These are phyloP conservation scores for Penicillium brasilianum DNA, from an alignment of 2,329 filamentous ascomycete genomes.

Conservation along the genomic window DNA sequence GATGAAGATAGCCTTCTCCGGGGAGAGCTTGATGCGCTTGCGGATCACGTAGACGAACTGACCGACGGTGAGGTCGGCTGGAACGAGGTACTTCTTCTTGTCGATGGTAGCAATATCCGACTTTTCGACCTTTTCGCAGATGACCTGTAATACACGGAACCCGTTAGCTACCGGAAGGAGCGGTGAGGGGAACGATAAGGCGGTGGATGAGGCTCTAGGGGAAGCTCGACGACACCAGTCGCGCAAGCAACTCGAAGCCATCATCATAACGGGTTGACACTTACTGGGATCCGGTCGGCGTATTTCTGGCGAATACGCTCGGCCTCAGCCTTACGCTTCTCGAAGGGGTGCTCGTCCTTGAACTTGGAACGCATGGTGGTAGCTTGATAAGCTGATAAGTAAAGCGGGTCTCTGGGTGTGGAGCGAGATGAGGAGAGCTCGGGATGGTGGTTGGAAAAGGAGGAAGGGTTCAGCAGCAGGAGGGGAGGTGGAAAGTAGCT, in stretches of 20 bases:
- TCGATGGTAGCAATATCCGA: constrained; percentile 99
- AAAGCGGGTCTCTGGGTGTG: constrained; percentile 29
- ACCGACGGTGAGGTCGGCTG: constrained; percentile 94
- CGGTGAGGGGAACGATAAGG: constrained; percentile 33
- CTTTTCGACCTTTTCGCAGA: constrained; percentile 99
- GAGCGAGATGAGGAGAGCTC: constrained; percentile 16
- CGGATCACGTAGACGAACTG: constrained; percentile 99
- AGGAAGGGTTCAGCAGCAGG: constrained; percentile 28
- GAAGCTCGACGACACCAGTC: constrained; percentile 1
- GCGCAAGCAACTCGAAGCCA: constrained; percentile 7
- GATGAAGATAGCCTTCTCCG: constrained; percentile 99
- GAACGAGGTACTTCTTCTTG: constrained; percentile 99
- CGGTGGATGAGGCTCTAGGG: background rate
- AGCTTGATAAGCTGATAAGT: constrained; percentile 40
- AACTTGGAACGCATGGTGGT: constrained; percentile 95
- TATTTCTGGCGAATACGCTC: constrained; percentile 99
- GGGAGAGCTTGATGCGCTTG: constrained; percentile 99
- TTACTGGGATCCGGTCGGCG: constrained; percentile 94
- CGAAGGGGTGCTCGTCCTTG: constrained; percentile 99
- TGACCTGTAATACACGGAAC: constrained; percentile 67
- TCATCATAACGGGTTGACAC: constrained; percentile 46
- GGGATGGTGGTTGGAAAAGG: constrained; percentile 11
- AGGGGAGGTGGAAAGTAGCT: constrained; percentile 15
- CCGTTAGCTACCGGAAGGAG: constrained; percentile 39
- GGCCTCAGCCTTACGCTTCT: constrained; percentile 99